Base-by-base conservation (phyloP, 2,329 filamentous ascomycete genomes). In the Rhynchosporium graminicola region DNA sequence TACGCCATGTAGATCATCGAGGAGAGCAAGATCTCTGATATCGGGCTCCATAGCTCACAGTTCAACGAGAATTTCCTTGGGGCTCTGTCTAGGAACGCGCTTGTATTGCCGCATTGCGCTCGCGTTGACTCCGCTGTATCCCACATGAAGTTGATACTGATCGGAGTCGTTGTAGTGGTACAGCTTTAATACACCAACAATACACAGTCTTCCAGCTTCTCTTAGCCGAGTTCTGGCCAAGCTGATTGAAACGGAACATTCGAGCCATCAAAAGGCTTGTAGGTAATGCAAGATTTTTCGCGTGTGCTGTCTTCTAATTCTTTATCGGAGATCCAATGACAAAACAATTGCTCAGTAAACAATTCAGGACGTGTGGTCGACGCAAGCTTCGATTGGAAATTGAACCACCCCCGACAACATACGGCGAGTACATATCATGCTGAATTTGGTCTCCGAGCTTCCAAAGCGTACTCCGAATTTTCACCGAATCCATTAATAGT, bases 401-500 rank as follows among this genome's bases (percentile, higher is more conserved):
- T 4, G 42, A 10, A 7, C 63, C 63, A 40, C 55, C 56, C 2
- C 63, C 63, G 3, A 58, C 54, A 26, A 59, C 47, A 47, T 63
- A 63, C 2, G 38, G 3, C 4, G n/a, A 31, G 48, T 33, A 55
- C 29, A 38, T 45, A 3, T 40, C 26, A 6, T 57, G 52, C 15
- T 50, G 36, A 3, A 3, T 20, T 13, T 40, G 20, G 33, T 59
- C 48, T 28, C 46, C 51, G 3, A 59, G 1, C 50, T 59, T 62
- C 59, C 63, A 65, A 8, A 62, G 36, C 5, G 62, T 61, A 1
- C 64, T 62, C 61, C 64, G 64, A 1, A 66, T 60, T 31, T 66
- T 20, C 64, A 12, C 28, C 36, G 42, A 66, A 60, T 8, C 31
- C 36, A 33, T 61, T 57, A 38, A 61, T 62, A 26, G 47, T 63